Conservation (phyloP, 2,329 filamentous ascomycete species). For the Neurospora crassa region DNA sequence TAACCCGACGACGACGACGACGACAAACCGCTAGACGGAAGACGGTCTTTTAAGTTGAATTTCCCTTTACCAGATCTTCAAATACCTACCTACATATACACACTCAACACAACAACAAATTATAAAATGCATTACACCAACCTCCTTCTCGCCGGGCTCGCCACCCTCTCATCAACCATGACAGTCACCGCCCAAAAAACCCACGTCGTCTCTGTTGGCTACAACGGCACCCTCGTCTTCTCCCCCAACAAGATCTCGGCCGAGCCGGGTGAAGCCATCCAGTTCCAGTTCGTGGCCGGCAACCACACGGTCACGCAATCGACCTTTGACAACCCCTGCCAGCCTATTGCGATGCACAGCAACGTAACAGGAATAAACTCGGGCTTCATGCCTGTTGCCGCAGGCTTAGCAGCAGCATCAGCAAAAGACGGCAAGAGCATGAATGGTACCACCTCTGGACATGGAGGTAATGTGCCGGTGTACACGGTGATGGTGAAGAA, state of each 20-base stretch:
- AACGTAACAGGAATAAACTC: slow-evolving; percentile 54
- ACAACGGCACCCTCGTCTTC: slow-evolving; percentile 49
- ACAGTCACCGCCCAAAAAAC: slow-evolving; percentile 18
- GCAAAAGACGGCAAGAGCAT: slow-evolving; percentile 26
- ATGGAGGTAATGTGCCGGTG: slow-evolving; percentile 41
- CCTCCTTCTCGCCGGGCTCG: slow-evolving; percentile 36
- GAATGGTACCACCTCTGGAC: slow-evolving; percentile 18
- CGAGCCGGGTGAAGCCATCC: slow-evolving; percentile 50
- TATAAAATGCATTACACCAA: slow-evolving; percentile 46
- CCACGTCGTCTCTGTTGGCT: slow-evolving; percentile 45
- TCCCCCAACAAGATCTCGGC: slow-evolving; percentile 54
- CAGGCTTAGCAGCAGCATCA: slow-evolving; percentile 19
- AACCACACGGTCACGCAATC: slow-evolving; percentile 79
- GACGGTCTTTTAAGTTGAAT: slow-evolving; percentile 10
- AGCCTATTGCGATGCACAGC: slow-evolving; percentile 46
- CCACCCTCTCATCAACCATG: slow-evolving; percentile 28
- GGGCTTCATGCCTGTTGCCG: slow-evolving; percentile 55
- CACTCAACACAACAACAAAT: slow-evolving; percentile 22
- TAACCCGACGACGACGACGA: background rate
- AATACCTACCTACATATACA: slow-evolving; percentile 5
- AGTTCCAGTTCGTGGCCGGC: slow-evolving; percentile 56
- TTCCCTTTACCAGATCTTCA: slow-evolving; percentile 6
- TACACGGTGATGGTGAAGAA: slow-evolving; percentile 64
- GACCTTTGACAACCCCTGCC: slow-evolving; percentile 61
- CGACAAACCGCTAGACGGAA: background rate